These are phyloP conservation scores for Diospyros kaki DNA, from an alignment of 148 eudicot genomes.

Conservation along the genomic window DNA sequence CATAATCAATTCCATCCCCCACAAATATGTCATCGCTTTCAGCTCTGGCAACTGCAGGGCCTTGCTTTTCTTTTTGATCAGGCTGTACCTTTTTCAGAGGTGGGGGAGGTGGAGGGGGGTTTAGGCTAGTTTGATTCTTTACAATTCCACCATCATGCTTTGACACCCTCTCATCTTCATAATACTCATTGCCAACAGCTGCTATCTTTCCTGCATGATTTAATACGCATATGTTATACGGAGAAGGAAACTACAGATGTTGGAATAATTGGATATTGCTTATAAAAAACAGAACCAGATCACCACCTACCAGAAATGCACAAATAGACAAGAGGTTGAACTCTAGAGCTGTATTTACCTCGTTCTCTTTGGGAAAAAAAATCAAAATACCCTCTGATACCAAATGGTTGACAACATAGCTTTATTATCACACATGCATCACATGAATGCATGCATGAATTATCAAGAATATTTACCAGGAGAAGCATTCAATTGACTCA, in stretches of 20 bases:
- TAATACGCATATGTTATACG: not conserved
- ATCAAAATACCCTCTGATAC: not conserved
- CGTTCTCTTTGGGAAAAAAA: not conserved
- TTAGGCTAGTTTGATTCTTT: slow-evolving; percentile 45
- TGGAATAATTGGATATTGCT: not conserved
- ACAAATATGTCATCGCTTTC: slow-evolving; percentile 95
- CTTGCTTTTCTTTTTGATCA: slow-evolving; percentile 58
- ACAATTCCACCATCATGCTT: slow-evolving; percentile 40
- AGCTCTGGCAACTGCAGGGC: slow-evolving; percentile 52
- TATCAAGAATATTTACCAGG: not conserved
- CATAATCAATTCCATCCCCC: slow-evolving; percentile 80
- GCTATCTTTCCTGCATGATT: slow-evolving; percentile 53
- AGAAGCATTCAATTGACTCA: not conserved
- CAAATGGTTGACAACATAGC: not conserved
- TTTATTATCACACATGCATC: not conserved
- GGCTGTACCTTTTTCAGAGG: slow-evolving; percentile 45
- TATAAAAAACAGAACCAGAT: not conserved
- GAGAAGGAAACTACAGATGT: not conserved
- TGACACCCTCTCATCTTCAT: slow-evolving; percentile 44
- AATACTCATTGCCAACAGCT: slow-evolving; percentile 45
- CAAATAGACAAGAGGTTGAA: not conserved
- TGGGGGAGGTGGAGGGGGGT: slow-evolving; percentile 83
- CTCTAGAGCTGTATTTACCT: not conserved
- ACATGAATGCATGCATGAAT: not conserved
- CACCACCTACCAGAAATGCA: not conserved